phyloP scores from a whole-genome alignment of 371 early-diverging fungal genomes.

The Choanephora cucurbitarum region DNA sequence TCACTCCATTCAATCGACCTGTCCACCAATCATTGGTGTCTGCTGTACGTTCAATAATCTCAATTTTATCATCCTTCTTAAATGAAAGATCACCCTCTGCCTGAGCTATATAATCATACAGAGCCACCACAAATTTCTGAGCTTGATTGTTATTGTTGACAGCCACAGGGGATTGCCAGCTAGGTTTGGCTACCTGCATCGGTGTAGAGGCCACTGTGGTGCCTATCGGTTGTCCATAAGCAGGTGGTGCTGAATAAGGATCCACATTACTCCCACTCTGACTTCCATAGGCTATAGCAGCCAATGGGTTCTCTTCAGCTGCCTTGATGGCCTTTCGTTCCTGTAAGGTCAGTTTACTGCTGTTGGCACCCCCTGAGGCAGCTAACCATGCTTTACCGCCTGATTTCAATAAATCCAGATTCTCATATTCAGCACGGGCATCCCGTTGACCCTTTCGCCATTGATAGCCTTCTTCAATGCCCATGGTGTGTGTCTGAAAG shows the following conservation, averaged over 20 bases:
- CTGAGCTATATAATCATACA: slow-evolving; percentile 76
- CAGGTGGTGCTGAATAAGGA: slow-evolving; percentile 21
- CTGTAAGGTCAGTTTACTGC: slow-evolving; percentile 30
- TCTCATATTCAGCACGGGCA: slow-evolving; percentile 35
- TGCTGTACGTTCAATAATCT: slow-evolving; percentile 60
- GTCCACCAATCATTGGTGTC: slow-evolving; percentile 80
- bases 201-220: slow-evolving; percentile 5
- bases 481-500: slow-evolving; percentile 35
- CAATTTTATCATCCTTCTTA: slow-evolving; percentile 67
- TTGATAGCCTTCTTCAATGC: slow-evolving; percentile 35
- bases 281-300: slow-evolving; percentile 4
- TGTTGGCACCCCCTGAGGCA: slow-evolving; percentile 36
- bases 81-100: slow-evolving; percentile 72
- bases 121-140: slow-evolving; percentile 45
- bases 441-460: slow-evolving; percentile 25
- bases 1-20: slow-evolving; percentile 59
- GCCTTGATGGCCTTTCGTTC: slow-evolving; percentile 29
- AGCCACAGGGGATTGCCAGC: slow-evolving; percentile 1
- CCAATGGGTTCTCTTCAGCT: slow-evolving; percentile 2
- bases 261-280: slow-evolving; percentile 1
- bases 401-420: slow-evolving; percentile 35
- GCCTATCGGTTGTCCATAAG: slow-evolving; percentile 18
- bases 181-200: slow-evolving; percentile 1
- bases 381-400: slow-evolving; percentile 47
- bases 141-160: slow-evolving; percentile 2